phyloP scores from a whole-genome alignment of 176 grass and related monocot genomes.

The Alloteropsis semialata region DNA sequence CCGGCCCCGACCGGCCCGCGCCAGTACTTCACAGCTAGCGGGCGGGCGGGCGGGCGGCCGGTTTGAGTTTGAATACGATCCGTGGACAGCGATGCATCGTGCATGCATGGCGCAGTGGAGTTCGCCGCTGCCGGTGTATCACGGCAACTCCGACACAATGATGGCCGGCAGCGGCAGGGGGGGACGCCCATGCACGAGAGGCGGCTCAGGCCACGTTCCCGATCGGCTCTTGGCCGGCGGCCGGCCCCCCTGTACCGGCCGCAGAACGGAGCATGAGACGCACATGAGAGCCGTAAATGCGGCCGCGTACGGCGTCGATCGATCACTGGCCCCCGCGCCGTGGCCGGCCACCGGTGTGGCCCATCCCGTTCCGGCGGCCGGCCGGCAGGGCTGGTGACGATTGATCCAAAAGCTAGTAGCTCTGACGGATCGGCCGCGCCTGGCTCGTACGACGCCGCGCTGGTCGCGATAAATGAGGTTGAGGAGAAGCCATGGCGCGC shows the following conservation, averaged over 20 bases:
- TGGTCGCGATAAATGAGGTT: background rate
- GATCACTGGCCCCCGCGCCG: background rate
- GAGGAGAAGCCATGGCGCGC: background rate
- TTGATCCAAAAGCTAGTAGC: background rate
- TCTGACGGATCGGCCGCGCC: background rate
- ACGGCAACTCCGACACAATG: conserved; percentile 33
- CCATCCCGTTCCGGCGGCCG: background rate
- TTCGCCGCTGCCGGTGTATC: background rate
- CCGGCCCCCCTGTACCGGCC: background rate
- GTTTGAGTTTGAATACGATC: background rate
- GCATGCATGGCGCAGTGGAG: conserved; percentile 1
- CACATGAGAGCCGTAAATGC: conserved; percentile 37
- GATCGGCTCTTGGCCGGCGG: too few relatives aligned
- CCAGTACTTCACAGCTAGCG: too few relatives aligned
- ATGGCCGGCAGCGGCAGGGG: background rate
- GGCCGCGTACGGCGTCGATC: background rate
- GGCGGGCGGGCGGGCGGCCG: too few relatives aligned
- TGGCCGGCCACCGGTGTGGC: background rate
- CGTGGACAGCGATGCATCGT: conserved; percentile 11
- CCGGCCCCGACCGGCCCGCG: too few relatives aligned
- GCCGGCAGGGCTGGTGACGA: background rate
- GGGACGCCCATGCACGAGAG: background rate
- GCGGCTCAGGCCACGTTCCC: background rate
- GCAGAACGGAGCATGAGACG: conserved; percentile 24
- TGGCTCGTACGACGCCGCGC: background rate